Base-by-base conservation (phyloP, 345 rosid species). In the Schrenkiella parvula region DNA sequence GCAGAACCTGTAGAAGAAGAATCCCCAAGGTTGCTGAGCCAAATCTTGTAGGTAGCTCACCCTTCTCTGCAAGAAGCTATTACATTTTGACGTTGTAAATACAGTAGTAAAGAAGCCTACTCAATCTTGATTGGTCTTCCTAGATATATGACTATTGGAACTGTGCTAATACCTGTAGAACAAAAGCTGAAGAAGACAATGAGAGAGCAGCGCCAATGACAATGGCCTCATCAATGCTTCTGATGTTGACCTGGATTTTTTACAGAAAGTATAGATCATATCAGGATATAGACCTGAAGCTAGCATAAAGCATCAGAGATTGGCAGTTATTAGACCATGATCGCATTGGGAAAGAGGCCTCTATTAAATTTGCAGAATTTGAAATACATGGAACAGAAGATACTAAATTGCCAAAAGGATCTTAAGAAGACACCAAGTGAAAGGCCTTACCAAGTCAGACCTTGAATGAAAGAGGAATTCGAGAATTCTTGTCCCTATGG, bases 121-220 rank as follows among this genome's bases (percentile, higher is more conserved):
- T 9, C 5, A 39, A 17, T 22, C 18, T 25, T 59, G 51, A 34
- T 2, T 46, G 29, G 25, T 52, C 18, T 50, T 50, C 17, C 4
- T 50, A 50, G 17, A 51, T 13, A 12, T 38, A 38, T 37, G 41
- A 31, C n/a, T 51, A 25, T 51, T 28, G 13, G 39, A 68, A 50
- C 62, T 38, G 35, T 32, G 39, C 48, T 66, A 69, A 74, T 85
- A 91, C 98, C 97, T 91, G 98, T 68, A 93, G 80, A 80, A 91
- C 98, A 76, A 93, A 93, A 71, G 98, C 97, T 53, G 98, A 93
- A 70, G 97, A 93, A 63, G 98, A 93, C 79, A 93, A 73, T 67
- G 98, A 93, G 22, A 93, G 87, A 78, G 98, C 97, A 79, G 98
- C 95, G 50, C 98, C 98, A 68, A 93, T 93, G 64, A 93, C 98